These are phyloP conservation scores for Penicillium cinerascens DNA, from an alignment of 495 filamentous ascomycete species.

Conservation along the genomic window DNA sequence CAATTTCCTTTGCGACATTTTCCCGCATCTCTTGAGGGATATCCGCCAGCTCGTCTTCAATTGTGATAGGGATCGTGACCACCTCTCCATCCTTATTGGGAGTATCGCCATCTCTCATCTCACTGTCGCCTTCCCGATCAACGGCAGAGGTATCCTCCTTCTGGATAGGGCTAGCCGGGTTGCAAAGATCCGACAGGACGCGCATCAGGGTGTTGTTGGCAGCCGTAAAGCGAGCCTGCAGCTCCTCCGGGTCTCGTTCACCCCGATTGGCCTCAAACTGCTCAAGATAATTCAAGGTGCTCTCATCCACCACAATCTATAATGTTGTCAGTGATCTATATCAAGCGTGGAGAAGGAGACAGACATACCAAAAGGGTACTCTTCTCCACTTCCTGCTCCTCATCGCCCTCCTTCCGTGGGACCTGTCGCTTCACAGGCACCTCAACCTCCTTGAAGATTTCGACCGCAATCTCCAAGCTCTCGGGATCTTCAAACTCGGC, in stretches of 20 bases:
- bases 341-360: neutral
- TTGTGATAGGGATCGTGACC: constrained; percentile 83
- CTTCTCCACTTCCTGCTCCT: constrained; percentile 63
- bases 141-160: constrained; percentile 45
- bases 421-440: constrained; percentile 75
- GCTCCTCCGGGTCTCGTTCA: constrained; percentile 62
- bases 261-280: constrained; percentile 64
- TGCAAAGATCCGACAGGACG: constrained; percentile 66
- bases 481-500: constrained; percentile 94
- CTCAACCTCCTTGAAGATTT: constrained; percentile 80
- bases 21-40: constrained; percentile 97
- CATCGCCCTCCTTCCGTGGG: constrained; percentile 43
- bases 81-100: constrained; percentile 62
- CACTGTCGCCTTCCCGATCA: constrained; percentile 64
- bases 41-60: constrained; percentile 92
- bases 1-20: constrained; percentile 90
- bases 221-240: constrained; percentile 64
- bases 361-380: constrained; percentile 54
- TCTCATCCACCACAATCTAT: constrained; percentile 74
- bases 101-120: constrained; percentile 64
- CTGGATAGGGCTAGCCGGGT: constrained; percentile 55
- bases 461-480: constrained; percentile 79
- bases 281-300: constrained; percentile 74
- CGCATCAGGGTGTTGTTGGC: constrained; percentile 62
- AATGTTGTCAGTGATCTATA: constrained; percentile 11